phyloP scores from a whole-genome alignment of 345 rosid species.

The Syzygium aromaticum region DNA sequence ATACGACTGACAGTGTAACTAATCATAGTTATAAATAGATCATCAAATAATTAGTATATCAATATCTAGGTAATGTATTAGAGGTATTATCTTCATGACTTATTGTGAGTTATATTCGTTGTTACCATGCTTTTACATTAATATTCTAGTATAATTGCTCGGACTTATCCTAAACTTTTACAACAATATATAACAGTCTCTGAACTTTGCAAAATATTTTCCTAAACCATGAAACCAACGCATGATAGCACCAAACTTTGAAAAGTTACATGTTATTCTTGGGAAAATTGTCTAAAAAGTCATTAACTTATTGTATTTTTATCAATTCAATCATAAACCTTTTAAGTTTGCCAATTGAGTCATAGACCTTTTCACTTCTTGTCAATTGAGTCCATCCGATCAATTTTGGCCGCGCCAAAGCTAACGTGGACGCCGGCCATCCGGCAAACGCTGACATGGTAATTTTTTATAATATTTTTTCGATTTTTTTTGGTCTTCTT shows the following conservation, averaged over 20 bases:
- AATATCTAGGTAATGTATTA: not conserved
- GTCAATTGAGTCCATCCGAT: too few relatives aligned
- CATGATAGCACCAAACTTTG: not conserved
- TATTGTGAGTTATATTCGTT: not conserved
- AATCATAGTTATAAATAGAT: not conserved
- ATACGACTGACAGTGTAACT: fast-evolving
- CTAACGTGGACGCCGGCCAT: too few relatives aligned
- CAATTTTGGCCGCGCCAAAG: too few relatives aligned
- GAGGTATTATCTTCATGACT: not conserved
- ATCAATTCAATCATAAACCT: too few relatives aligned
- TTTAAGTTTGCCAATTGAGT: too few relatives aligned
- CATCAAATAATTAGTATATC: not conserved
- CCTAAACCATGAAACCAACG: not conserved
- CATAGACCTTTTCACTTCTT: too few relatives aligned
- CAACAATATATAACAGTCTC: not conserved
- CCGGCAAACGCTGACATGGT: too few relatives aligned
- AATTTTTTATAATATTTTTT: too few relatives aligned
- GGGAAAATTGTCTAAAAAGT: too few relatives aligned
- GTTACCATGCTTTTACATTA: not conserved
- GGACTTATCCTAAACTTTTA: fast-evolving
- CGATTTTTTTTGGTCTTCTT: too few relatives aligned
- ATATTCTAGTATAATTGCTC: fast-evolving
- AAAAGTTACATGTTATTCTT: not conserved
- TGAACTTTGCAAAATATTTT: not conserved
- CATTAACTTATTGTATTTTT: too few relatives aligned